These are phyloP conservation scores for Trichoderma orchidacearum DNA, from an alignment of 495 filamentous ascomycete species.

Conservation along the genomic window DNA sequence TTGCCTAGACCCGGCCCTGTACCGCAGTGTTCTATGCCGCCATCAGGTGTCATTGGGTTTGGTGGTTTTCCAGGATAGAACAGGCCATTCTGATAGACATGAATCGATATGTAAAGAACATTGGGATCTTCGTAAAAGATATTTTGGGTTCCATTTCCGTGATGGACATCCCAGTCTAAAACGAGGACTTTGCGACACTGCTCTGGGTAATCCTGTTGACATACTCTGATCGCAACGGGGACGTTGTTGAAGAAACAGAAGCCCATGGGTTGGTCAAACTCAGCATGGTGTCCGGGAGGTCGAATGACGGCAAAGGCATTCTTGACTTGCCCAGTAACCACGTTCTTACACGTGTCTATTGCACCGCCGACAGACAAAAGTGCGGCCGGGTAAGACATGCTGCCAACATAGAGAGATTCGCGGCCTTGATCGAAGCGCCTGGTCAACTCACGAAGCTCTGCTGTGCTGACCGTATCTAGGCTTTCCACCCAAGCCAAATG, in stretches of 20 bases:
- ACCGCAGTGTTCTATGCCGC: conserved; percentile 65
- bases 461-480: conserved; percentile 37
- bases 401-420: conserved; percentile 86
- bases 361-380: conserved; percentile 82
- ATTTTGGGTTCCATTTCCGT: conserved; percentile 93
- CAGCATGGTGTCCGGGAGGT: conserved; percentile 91
- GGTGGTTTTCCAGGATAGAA: conserved; percentile 78
- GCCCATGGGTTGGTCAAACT: conserved; percentile 69
- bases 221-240: conserved; percentile 72
- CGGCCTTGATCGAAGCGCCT: conserved; percentile 41
- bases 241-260: conserved; percentile 99
- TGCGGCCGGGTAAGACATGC: conserved; percentile 64
- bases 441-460: conserved; percentile 48
- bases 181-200: conserved; percentile 78
- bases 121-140: conserved; percentile 92
- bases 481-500: conserved; percentile 68
- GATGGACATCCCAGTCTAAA: conserved; percentile 83
- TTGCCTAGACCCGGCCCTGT: conserved; percentile 60
- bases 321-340: conserved; percentile 65
- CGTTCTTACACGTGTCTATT: conserved; percentile 83
- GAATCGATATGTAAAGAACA: conserved; percentile 91
- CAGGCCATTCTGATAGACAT: conserved; percentile 65
- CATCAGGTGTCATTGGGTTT: conserved; percentile 40
- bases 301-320: conserved; percentile 93
- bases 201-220: conserved; percentile 61